phyloP scores from a whole-genome alignment of 805 yeast species.

The Saturnispora silvae region DNA sequence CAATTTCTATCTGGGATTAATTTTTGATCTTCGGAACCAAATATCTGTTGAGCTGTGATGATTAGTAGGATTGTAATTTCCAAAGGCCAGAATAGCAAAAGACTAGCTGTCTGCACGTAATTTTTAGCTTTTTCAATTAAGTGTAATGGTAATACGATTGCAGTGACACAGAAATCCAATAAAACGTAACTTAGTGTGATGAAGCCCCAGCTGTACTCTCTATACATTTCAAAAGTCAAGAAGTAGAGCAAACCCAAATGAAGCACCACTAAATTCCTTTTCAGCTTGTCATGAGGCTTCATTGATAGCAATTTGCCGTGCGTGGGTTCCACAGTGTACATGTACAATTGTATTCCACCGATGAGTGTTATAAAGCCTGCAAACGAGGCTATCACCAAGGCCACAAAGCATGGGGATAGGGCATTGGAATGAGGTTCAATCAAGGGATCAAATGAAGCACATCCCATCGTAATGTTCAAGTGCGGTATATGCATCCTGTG shows the following conservation, averaged over 20 bases:
- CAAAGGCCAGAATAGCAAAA: constrained; percentile 33
- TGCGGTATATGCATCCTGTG: too few species aligned
- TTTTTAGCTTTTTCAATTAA: constrained; percentile 32
- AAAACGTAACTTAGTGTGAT: constrained; percentile 11
- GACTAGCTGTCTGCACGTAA: constrained; percentile 28
- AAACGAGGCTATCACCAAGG: constrained; percentile 11
- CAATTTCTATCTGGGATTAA: constrained; percentile 8
- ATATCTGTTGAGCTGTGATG: constrained; percentile 18
- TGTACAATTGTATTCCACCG: constrained; percentile 18
- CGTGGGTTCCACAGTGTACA: constrained; percentile 8
- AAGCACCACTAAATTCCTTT: constrained; percentile 10
- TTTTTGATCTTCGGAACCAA: constrained; percentile 20
- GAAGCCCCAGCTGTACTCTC: constrained; percentile 1
- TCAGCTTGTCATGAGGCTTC: constrained; percentile 10
- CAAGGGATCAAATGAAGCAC: constrained; percentile 16
- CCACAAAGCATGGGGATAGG: constrained; percentile 24
- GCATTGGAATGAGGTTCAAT: constrained; percentile 17
- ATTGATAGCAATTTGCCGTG: constrained; percentile 8
- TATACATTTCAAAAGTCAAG: constrained; percentile 6
- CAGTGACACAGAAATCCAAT: constrained; percentile 11
- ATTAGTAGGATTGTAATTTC: constrained; percentile 11
- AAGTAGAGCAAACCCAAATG: constrained; percentile 8
- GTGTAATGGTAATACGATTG: constrained; percentile 33
- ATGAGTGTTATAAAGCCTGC: constrained; percentile 10
- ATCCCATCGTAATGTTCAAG: neutral